Base-by-base conservation (phyloP, 2,329 filamentous ascomycete genomes). In the Domatiomyces catenatus region DNA sequence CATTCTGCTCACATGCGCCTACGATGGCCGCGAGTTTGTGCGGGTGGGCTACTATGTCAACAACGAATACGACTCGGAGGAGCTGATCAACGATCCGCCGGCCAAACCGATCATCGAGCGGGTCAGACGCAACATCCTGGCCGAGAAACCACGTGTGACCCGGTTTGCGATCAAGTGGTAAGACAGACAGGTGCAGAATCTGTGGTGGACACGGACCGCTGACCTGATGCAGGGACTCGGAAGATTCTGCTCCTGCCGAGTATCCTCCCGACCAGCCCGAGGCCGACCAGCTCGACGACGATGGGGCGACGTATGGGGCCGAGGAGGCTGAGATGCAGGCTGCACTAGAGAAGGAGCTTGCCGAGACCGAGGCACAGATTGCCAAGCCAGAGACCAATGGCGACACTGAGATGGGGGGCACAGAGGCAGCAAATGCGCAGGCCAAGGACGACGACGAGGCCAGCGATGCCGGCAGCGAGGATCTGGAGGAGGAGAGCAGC, bases 21-120 rank as follows among this genome's bases (percentile, higher is more conserved):
- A 98, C 71, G 92, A 98, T 63, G 84, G 85, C 49, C 81, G 92
- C 63, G 92, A 98, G 68, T 98, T 98, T 62, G 88, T 98, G 42
- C 88, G 92, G 58, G 90, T 98, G 43, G 92, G 92, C 55, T 98
- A 98, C 77, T 98, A 98, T 61, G 92, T 98, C 63, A 98, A 96
- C 76, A 98, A 98, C 63, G 93, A 98, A 69, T 98, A 98, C 68
- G 87, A 94, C 60, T 84, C 85, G 22, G 87, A 93, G 62, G 86
- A 94, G 66, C 77, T 98, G 56, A 84, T 80, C 61, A 81, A 83
- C 46, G 89, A 96, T 61, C 92, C 92, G 8, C 92, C 92, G 5
- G 76, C 87, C 52, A 94, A 94, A 74, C 89, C 89, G 42, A 76
- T 93, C 60, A 83, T 96, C 57, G 93, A 98, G 66, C 86, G 88